Percentiles rank a stretch among this genome's conserved stretches.
phyloP scores from a whole-genome alignment of 345 rosid genomes.

The Brassica rapa region DNA sequence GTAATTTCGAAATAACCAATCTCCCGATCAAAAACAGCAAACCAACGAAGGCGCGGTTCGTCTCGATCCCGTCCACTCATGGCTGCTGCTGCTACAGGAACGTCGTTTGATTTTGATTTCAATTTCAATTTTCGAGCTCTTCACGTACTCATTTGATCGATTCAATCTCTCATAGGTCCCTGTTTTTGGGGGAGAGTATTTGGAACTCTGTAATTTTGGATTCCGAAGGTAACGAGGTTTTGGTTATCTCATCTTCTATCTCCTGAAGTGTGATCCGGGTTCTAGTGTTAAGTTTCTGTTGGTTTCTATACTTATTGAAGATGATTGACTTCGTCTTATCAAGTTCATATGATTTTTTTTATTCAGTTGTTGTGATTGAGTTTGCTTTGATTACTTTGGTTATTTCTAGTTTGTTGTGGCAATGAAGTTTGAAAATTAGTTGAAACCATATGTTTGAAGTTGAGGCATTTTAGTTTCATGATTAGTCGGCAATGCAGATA shows the following conservation, averaged over 20 bases:
- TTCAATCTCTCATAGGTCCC: slow-evolving; percentile 32
- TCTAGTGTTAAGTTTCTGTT: slow-evolving; percentile 33
- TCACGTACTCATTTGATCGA: slow-evolving; percentile 34
- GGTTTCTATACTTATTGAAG: slow-evolving; percentile 2
- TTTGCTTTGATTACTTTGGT: slow-evolving; percentile 10
- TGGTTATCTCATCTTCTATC: slow-evolving; percentile 16
- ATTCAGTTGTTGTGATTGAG: slow-evolving; percentile 28
- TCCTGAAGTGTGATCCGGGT: slow-evolving; percentile 41
- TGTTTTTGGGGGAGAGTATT: slow-evolving; percentile 23
- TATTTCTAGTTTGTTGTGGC: slow-evolving; percentile 17
- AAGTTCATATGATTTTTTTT: slow-evolving; percentile 30
- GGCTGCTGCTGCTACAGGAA: slow-evolving; percentile 50
- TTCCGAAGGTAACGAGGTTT: slow-evolving; percentile 35
- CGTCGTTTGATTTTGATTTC: slow-evolving; percentile 42
- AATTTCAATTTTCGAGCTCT: slow-evolving; percentile 24
- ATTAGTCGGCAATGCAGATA: slow-evolving; percentile 26
- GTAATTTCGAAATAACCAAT: slow-evolving; percentile 42
- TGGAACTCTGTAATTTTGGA: slow-evolving; percentile 17
- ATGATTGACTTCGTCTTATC: slow-evolving; percentile 35
- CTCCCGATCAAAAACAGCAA: slow-evolving; percentile 74
- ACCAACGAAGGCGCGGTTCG: slow-evolving; percentile 45
- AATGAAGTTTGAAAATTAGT: slow-evolving; percentile 39
- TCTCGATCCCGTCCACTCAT: slow-evolving; percentile 58
- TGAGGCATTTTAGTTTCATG: slow-evolving; percentile 32
- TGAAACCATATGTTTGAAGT: slow-evolving; percentile 16